Conservation (phyloP, 805 yeast genomes). For the Candida nemodendra region DNA sequence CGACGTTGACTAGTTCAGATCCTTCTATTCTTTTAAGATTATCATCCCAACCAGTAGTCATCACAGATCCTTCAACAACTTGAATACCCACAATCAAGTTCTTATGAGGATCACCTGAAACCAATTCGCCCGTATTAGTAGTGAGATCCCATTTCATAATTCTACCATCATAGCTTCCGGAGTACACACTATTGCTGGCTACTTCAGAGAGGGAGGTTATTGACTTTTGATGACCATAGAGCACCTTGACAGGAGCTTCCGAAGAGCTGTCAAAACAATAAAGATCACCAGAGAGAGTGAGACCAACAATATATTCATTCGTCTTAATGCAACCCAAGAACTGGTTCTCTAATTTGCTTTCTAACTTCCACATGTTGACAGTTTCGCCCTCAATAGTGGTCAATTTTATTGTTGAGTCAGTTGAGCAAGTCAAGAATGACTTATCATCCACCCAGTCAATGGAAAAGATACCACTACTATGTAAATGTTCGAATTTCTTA, state of each 20-base stretch:
- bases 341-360: conserved; percentile 55
- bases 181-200: conserved; percentile 29
- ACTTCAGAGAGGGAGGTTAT: conserved; percentile 57
- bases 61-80: conserved; percentile 24
- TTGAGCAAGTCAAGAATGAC: conserved; percentile 77
- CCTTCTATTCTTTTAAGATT: conserved; percentile 44
- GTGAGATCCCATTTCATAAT: conserved; percentile 56
- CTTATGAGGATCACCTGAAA: conserved; percentile 49
- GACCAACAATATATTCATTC: conserved; percentile 55
- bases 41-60: conserved; percentile 83
- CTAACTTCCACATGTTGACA: conserved; percentile 50
- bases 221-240: conserved; percentile 80
- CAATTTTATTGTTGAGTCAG: conserved; percentile 71
- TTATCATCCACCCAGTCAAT: conserved; percentile 64
- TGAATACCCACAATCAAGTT: conserved; percentile 63
- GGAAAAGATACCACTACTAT: conserved; percentile 80
- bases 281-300: conserved; percentile 71
- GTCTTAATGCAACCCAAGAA: conserved; percentile 78
- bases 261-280: conserved; percentile 51
- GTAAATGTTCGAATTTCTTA: conserved; percentile 48
- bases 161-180: conserved; percentile 85
- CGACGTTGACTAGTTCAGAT: conserved; percentile 27
- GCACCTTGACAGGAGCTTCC: conserved; percentile 36
- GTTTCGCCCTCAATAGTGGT: conserved; percentile 55
- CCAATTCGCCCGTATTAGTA: conserved; percentile 35